Conservation (phyloP, 139 green algal genomes). For the Micromonas commoda region DNA sequence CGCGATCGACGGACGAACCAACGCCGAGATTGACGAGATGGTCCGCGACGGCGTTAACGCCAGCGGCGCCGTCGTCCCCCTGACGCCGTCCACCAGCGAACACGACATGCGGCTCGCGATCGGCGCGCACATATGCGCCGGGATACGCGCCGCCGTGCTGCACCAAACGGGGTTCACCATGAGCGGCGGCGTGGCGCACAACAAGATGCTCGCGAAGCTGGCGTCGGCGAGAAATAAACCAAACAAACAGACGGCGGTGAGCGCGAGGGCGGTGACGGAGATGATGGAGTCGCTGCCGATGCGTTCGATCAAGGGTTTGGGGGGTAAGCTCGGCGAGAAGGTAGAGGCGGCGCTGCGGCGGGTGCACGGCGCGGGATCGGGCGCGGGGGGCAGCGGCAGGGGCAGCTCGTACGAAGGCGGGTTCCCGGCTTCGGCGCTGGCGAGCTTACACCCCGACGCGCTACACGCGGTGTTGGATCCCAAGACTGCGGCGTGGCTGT, state of each 20-base stretch:
- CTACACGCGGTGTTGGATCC: neutral
- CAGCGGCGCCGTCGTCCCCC: slow-evolving; percentile 29
- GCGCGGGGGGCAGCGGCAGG: too few species aligned
- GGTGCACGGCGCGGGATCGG: neutral
- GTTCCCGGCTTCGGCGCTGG: neutral
- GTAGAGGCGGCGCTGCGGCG: neutral
- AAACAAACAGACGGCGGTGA: slow-evolving; percentile 35
- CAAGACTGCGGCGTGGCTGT: neutral
- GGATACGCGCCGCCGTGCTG: slow-evolving; percentile 40
- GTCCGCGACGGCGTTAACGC: neutral
- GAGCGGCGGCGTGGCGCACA: slow-evolving; percentile 58
- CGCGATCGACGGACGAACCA: too few species aligned
- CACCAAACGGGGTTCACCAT: slow-evolving; percentile 54
- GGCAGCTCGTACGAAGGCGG: neutral
- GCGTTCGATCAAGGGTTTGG: slow-evolving; percentile 13
- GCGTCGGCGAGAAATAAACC: slow-evolving; percentile 47
- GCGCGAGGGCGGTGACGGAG: neutral
- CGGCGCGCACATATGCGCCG: slow-evolving; percentile 34
- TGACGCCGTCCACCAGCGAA: slow-evolving; percentile 40
- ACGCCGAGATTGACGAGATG: neutral
- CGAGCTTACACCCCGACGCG: neutral
- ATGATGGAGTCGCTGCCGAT: slow-evolving; percentile 11
- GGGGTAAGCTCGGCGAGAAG: slow-evolving; percentile 16
- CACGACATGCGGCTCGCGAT: slow-evolving; percentile 57
- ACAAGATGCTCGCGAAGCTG: slow-evolving; percentile 90